Evolutionary conservation across 768 basidiomycete genomes (phyloP), one percentile per base, ranked within the genome.

Genomic region (Butyriboletus loyo): DNA sequence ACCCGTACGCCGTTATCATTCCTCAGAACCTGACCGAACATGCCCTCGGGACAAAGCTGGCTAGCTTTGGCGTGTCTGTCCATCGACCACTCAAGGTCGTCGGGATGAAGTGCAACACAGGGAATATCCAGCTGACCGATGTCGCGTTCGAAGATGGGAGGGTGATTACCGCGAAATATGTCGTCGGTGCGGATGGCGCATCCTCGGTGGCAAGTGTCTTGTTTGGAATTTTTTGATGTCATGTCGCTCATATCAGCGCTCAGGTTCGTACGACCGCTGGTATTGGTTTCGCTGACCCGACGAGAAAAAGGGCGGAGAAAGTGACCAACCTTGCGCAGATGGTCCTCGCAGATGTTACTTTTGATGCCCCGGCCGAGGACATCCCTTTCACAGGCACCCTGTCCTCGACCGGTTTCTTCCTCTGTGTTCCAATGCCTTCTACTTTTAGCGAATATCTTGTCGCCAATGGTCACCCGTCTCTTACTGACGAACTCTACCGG

Each of bases 111-210:
- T 54, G 58, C 4, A 72, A 68, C 40, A 35, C 60, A 5, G 53
- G 58, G 21, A 68, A 74, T 30, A 2, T 43, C 1, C 60, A 58
- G 19, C 40, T 74, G 22, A 69, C 64, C 4, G 71, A 78, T 11
- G 78, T 80, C 7, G 49, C 60, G 0, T 82, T 83, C 51, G 78
- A 82, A 22, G 72, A 73, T 25, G 80, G 80, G 1, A 68, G 69
- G 38, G 62, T 69, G 9, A 65, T 81, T 15, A 71, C 65, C 2
- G 67, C 80, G 9, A 73, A 68, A 35, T 81, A 79, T 57, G 74
- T 82, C 2, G 59, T 83, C 28, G 81, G 77, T 30, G 78, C 81
- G 4, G 81, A 83, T 58, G 82, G 82, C 11, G 67, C 77, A 7
- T 71, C 62, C 49, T 82, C 80, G 1, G 60, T 67, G 13, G 81